Evolutionary conservation across 352 stramenopile species (phyloP), one percentile per base, ranked within the genome.

Genomic region (Albugo laibachii): DNA sequence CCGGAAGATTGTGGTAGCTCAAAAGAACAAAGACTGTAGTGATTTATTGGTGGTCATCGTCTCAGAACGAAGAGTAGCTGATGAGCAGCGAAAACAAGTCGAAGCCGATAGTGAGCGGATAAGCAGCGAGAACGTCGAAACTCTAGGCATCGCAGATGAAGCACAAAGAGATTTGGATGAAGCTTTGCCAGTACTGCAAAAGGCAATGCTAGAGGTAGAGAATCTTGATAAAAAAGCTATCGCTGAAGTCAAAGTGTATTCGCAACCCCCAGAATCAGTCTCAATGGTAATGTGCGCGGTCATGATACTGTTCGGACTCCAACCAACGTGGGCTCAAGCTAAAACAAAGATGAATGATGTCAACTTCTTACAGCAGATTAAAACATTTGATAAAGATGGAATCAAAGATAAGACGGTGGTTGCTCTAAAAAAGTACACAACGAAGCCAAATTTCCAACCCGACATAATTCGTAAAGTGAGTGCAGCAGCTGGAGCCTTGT

Each of bases 301-400:
- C 37, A 96, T 96, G 85, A 94, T 96, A 36, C 64, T 97, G n/a
- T 96, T 97, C 52, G 80, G 83, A 1, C 61, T 93, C n/a, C 69
- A 67, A 14, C 86, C 87, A 0, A 94, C 94, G 34, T 97, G 91
- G 91, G 82, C 74, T 0, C 77, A 71, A 21, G 87, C 89, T 2
- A 97, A 97, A 62, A 93, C 73, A 18, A 92, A 95, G 47, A 88
- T 97, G 61, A 92, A 86, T 45, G 89, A 96, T 49, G 65, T 92
- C 24, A 89, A 91, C 47, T 97, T 97, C 48, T 53, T 97, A 4
- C 61, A 85, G 41, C 81, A 97, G 52, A 91, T 97, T 48, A 97
- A 97, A 51, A 80, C 62, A 11, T 97, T 95, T 48, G 92, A 97
- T 67, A 97, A 97, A 52, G 91, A 97, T 50, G 92, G 89, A 24